phyloP scores from a whole-genome alignment of 2,329 filamentous ascomycete genomes.

The Trichoderma breve region DNA sequence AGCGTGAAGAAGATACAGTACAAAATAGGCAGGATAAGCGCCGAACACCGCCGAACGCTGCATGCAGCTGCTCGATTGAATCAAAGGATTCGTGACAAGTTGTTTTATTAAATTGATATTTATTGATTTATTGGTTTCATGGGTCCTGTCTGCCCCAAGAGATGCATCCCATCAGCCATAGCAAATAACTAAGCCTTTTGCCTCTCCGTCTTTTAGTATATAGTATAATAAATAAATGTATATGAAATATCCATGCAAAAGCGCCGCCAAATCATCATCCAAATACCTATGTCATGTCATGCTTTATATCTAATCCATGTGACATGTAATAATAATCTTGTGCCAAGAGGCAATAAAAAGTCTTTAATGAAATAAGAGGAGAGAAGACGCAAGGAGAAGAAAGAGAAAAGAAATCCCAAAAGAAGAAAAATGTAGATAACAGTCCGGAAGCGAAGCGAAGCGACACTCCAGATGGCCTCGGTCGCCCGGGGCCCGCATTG shows the following conservation, averaged over 20 bases:
- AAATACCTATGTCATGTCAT: background rate
- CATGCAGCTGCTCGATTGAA: background rate
- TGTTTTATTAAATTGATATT: background rate
- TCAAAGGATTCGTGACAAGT: background rate
- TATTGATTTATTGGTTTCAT: background rate
- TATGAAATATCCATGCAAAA: background rate
- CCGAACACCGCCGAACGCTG: background rate
- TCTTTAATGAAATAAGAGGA: background rate
- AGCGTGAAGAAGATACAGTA: background rate
- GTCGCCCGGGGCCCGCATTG: background rate
- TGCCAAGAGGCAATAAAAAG: slow-evolving; percentile 1
- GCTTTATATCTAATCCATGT: slow-evolving; percentile 9
- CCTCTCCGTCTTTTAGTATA: background rate
- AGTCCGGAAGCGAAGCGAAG: background rate
- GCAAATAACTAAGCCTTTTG: background rate
- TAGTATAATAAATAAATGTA: background rate
- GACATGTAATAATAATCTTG: background rate
- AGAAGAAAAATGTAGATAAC: background rate
- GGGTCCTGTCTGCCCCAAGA: slow-evolving; percentile 11
- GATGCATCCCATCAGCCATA: background rate
- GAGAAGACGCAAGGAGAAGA: background rate
- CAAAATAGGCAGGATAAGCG: background rate
- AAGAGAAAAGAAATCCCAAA: background rate
- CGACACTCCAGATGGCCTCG: background rate
- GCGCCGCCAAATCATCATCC: background rate